Percentiles rank a stretch among this genome's conserved stretches.
phyloP scores from a whole-genome alignment of 2,329 filamentous ascomycete genomes.

The Colletotrichum sp. region DNA sequence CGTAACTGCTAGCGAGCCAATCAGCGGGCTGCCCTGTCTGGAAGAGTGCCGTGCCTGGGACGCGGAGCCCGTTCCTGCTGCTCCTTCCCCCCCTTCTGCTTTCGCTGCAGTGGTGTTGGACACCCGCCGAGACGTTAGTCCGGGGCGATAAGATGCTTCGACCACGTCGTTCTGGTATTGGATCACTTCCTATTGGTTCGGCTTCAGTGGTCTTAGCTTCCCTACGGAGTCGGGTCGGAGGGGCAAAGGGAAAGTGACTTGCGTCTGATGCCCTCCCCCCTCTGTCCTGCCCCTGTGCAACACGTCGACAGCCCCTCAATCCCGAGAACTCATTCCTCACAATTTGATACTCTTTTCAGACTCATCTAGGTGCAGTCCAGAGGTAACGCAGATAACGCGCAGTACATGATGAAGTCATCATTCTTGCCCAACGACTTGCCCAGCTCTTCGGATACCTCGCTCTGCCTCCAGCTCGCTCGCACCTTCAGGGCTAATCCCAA shows the following conservation, averaged over 20 bases:
- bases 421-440: neutral
- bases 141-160: constrained; percentile 2
- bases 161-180: constrained; percentile 3
- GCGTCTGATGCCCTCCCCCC: neutral
- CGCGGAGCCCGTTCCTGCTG: neutral
- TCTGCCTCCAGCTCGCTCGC: neutral
- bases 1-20: neutral
- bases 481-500: neutral
- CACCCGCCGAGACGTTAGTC: neutral
- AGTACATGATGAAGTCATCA: neutral
- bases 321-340: neutral
- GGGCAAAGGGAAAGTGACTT: neutral
- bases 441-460: neutral
- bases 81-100: neutral
- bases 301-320: neutral
- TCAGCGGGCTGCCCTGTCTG: neutral
- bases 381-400: neutral
- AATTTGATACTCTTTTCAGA: neutral
- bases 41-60: neutral
- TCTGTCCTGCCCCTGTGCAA: neutral
- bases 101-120: neutral
- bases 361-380: neutral
- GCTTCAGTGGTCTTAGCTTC: neutral
- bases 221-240: neutral
- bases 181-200: constrained; percentile 14